phyloP scores from a whole-genome alignment of 148 eudicot genomes.

The Nyssa sinensis region DNA sequence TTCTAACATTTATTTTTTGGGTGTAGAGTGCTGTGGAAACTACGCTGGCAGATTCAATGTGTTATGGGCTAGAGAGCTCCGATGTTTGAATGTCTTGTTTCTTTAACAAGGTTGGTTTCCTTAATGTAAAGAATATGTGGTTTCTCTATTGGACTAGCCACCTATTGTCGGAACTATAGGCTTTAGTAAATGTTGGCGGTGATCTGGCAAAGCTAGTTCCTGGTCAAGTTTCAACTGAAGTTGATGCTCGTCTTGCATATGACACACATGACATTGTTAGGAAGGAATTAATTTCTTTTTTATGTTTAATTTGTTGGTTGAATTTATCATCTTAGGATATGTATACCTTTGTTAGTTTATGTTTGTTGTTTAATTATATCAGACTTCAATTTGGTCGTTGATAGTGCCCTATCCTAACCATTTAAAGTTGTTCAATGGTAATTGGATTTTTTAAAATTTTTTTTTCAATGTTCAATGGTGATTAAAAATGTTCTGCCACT shows the following conservation, averaged over 20 bases:
- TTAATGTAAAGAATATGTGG: conserved; percentile 1
- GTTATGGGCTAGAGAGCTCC: conserved; percentile 51
- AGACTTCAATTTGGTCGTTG: no score
- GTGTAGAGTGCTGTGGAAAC: conserved; percentile 89
- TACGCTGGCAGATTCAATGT: conserved; percentile 76
- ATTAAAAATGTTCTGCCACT: no score
- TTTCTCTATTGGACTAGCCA: neutral
- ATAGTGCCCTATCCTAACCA: no score
- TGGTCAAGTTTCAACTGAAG: conserved; percentile 95
- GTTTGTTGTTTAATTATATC: neutral
- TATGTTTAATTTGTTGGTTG: neutral
- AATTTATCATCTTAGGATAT: neutral
- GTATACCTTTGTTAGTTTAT: neutral
- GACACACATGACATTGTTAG: conserved; percentile 74
- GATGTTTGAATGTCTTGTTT: conserved; percentile 74
- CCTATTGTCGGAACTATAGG: conserved; percentile 40
- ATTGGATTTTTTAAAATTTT: no score
- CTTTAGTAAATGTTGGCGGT: conserved; percentile 85
- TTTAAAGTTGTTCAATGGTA: no score
- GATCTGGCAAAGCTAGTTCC: conserved; percentile 95
- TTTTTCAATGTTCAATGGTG: no score
- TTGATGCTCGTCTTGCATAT: conserved; percentile 96
- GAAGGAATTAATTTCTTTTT: conserved; percentile 47
- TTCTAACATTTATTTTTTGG: no score
- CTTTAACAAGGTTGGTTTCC: conserved; percentile 57